A percentile compares a stretch with the other conserved stretches of the same genome.
These are phyloP conservation scores for Paramecium bursaria DNA, from an alignment of 73 alveolate genomes.

Conservation along the genomic window DNA sequence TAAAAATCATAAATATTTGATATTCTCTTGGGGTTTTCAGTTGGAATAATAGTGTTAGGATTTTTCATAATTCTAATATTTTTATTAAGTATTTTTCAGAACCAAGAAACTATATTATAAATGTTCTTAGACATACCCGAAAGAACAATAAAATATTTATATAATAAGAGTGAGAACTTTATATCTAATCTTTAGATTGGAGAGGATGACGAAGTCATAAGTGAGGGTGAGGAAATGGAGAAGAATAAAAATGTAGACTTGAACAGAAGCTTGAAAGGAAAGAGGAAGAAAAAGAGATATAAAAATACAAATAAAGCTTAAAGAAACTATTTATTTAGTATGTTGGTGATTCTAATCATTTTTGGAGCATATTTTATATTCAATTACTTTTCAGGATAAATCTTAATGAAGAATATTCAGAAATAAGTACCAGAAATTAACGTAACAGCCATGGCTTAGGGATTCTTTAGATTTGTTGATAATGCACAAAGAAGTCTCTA, in stretches of 20 bases:
- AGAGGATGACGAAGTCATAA: conserved; percentile 11
- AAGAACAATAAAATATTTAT: conserved; percentile 4
- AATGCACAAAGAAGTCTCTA: conserved; percentile 20
- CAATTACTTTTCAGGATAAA: background rate
- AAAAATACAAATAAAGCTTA: background rate
- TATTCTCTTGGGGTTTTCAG: background rate
- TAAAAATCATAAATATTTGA: background rate
- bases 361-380: background rate
- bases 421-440: conserved; percentile 13
- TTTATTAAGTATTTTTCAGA: background rate
- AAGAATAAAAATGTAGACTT: conserved; percentile 27
- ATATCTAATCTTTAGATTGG: conserved; percentile 24
- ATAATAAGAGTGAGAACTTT: conserved; percentile 49
- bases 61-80: background rate
- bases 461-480: conserved; percentile 18
- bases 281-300: background rate
- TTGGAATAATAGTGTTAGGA: background rate
- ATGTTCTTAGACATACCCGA: conserved; percentile 39
- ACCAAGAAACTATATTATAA: background rate
- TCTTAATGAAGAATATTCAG: background rate
- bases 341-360: background rate
- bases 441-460: background rate
- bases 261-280: background rate
- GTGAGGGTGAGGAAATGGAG: conserved; percentile 26
- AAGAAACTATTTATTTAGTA: background rate